A percentile compares a stretch with the other conserved stretches of the same genome.
Evolutionary conservation across 169 alveolate genomes (phyloP).

Genomic region (Cryptosporidium viatorum): DNA sequence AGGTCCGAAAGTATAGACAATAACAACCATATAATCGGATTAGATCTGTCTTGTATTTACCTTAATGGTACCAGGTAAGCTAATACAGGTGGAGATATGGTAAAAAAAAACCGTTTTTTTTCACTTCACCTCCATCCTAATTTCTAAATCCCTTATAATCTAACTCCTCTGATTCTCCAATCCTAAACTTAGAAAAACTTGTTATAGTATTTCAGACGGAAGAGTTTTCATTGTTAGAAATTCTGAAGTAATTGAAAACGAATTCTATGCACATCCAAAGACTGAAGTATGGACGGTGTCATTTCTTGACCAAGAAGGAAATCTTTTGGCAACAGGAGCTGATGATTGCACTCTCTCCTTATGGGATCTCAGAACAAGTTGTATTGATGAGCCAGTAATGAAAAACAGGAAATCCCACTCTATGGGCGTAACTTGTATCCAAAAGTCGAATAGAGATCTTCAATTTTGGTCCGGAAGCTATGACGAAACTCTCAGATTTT

Average conservation of each 20-base stretch:
- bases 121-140: neutral
- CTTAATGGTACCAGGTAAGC: slow-evolving; percentile 23
- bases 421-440: slow-evolving; percentile 75
- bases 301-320: slow-evolving; percentile 36
- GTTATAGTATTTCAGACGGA: slow-evolving; percentile 71
- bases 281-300: slow-evolving; percentile 72
- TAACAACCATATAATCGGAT: slow-evolving; percentile 39
- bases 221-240: slow-evolving; percentile 52
- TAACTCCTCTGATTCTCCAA: neutral
- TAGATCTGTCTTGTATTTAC: slow-evolving; percentile 28
- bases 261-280: slow-evolving; percentile 50
- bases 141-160: neutral
- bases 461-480: slow-evolving; percentile 67
- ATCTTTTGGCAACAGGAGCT: slow-evolving; percentile 61
- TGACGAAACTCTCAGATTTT: slow-evolving; percentile 44
- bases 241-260: slow-evolving; percentile 21
- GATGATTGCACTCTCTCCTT: slow-evolving; percentile 47
- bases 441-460: neutral
- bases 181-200: slow-evolving; percentile 12
- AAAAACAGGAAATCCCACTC: slow-evolving; percentile 31
- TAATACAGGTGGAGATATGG: too few species aligned
- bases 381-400: neutral
- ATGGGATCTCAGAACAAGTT: slow-evolving; percentile 47
- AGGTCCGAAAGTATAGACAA: slow-evolving; percentile 10
- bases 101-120: neutral